Evolutionary conservation across 306 rosid species (phyloP), one percentile per base, ranked within the genome.

Genomic region (Pachyrhizus erosus): DNA sequence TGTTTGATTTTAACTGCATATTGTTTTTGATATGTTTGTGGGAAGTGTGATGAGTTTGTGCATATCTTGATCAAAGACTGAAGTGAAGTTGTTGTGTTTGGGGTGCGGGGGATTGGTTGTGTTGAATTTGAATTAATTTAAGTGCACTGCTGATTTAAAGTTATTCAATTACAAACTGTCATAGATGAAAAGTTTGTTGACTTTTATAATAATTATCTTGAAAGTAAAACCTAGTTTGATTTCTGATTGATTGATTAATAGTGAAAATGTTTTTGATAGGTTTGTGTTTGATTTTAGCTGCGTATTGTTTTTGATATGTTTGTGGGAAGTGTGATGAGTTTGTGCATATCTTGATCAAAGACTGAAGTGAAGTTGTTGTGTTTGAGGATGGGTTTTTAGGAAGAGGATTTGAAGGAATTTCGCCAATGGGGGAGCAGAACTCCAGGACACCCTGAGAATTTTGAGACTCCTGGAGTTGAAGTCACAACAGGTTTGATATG

Each of bases 391-490:
- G 60, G 24, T 71, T 62, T 79, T 74, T 74, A 96, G 99, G 97
- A 91, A 55, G 97, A 89, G 61, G 99, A 96, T 60, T 87, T 96
- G 87, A 96, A 88, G 91, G 1, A 85, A 45, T 96, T 96, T 82
- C 93, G 99, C 20, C 99, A 96, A 70, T 96, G 98, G 98, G 94
- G 48, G 82, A 96, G 99, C 89, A 90, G 23, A 87, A 92, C 98
- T 21, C 99, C 99, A 0, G 99, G 99, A 77, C 99, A 96, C 80
- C 99, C 99, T 3, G 99, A 96, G 91, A 92, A 96, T 83, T 96
- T 96, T 24, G 99, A 96, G 89, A 96, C 99, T 0, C 87, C 87
- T 52, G 99, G 99, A 70, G 42, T 93, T 86, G 99, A 96, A 89
- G 98, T 93, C 37, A 96, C 99, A 49, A 96, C 99, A 46, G 99